These are phyloP conservation scores for Aspergillus carbonarius DNA, from an alignment of 2,329 filamentous ascomycete species.

Conservation along the genomic window DNA sequence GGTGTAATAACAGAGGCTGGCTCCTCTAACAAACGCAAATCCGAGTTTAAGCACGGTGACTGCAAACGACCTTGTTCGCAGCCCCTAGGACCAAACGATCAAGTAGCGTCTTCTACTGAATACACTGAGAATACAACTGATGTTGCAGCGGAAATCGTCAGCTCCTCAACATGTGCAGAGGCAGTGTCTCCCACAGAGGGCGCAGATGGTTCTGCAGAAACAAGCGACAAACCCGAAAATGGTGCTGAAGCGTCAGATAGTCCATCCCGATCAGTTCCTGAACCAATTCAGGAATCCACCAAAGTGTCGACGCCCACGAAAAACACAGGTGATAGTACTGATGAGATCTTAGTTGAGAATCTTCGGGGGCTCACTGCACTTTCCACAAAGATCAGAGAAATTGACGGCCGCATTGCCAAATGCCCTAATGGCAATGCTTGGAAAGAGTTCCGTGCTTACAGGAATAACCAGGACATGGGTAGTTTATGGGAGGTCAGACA, in stretches of 20 bases:
- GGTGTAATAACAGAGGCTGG: not conserved
- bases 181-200: not conserved
- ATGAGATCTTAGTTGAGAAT: slow-evolving; percentile 30
- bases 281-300: not conserved
- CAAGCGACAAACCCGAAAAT: not conserved
- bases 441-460: slow-evolving; percentile 45
- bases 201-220: not conserved
- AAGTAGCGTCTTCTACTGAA: not conserved
- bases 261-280: not conserved
- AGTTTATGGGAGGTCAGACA: slow-evolving; percentile 46
- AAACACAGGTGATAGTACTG: slow-evolving; percentile 5
- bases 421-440: slow-evolving; percentile 41
- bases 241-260: not conserved
- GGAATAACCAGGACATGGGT: slow-evolving; percentile 49
- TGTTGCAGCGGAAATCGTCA: slow-evolving; percentile 3
- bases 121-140: not conserved
- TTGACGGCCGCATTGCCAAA: slow-evolving; percentile 40
- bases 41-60: slow-evolving; percentile 7
- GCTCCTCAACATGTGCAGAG: not conserved
- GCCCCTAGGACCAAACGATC: not conserved
- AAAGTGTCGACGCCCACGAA: not conserved
- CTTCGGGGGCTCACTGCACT: slow-evolving; percentile 32
- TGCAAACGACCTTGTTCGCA: not conserved
- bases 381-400: slow-evolving; percentile 35
- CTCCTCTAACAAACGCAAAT: slow-evolving; percentile 17